Base-by-base conservation (phyloP, 2,329 filamentous ascomycete species). In the Cercospora brassicicola region DNA sequence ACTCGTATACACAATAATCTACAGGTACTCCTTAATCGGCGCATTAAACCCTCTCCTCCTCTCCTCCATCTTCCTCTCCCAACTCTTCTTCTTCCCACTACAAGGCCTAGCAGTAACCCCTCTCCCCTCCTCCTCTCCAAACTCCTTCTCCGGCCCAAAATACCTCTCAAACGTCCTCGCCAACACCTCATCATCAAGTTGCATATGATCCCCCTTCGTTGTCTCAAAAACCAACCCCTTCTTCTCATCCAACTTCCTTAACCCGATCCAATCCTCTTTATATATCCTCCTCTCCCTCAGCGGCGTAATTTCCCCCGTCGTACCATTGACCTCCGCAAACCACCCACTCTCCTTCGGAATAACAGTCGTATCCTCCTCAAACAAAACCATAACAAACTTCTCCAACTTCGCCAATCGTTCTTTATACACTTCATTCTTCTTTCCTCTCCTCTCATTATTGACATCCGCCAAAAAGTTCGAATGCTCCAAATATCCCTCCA, bases 401-500 rank as follows among this genome's bases (percentile, higher is more conserved):
- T 91, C 87, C 77, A 99, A 78, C 36, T 76, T 80, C 7, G 85
- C 85, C 59, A 99, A 73, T 76, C 94, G 91, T 73, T 86, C 80
- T 77, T 86, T 89, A 79, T 98, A 99, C 11, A 82, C 85, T 39
- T 80, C 75, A 75, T 93, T 97, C 86, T 96, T 96, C 64, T 82
- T 36, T 13, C 11, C 69, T 59, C 72, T 76, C 10, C 94, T 86
- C 86, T 99, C 95, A 79, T 98, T 98, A 81, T 99, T 99, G 81
- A 98, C 90, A 77, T 98, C 94, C 9, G 94, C 95, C 8, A 99
- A 84, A 80, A 96, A 97, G 78, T 94, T 94, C 74, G 91, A 95
- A 77, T 88, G 79, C 72, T 89, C 87, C 20, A 98, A 86, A 78
- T 98, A 99, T 31, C 84, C 81, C 0, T 89, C 87, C 2, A 77